Conservation (phyloP, 441 rosid genomes). For the Erodium texanum region DNA sequence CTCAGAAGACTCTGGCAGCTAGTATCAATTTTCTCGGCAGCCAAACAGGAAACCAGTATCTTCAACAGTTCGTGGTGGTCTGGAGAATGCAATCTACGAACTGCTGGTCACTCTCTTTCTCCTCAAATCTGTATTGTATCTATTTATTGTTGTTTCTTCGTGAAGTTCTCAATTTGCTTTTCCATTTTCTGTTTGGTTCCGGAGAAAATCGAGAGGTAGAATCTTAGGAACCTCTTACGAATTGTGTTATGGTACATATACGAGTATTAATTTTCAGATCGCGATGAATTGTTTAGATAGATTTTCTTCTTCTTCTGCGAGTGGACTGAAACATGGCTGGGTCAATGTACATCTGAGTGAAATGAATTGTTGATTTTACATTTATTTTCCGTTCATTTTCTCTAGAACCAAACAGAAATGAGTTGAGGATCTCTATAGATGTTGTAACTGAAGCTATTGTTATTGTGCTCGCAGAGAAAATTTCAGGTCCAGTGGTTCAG, state of each 20-base stretch:
- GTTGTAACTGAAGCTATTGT: slow-evolving; percentile 14
- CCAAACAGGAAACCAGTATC: not conserved
- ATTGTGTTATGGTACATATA: not conserved
- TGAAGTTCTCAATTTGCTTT: slow-evolving; percentile 4
- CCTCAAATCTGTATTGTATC: not conserved
- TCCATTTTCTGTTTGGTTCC: slow-evolving; percentile 4
- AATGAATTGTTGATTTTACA: not conserved
- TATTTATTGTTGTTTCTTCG: not conserved
- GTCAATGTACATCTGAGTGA: not conserved
- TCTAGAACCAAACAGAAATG: not conserved
- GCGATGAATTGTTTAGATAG: not conserved
- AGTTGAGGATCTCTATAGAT: not conserved
- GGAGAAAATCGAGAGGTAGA: not conserved
- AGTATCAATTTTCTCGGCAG: slow-evolving; percentile 1
- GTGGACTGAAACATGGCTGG: not conserved
- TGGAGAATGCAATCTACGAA: too few species aligned
- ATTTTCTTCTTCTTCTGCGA: not conserved
- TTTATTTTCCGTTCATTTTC: not conserved
- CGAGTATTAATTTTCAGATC: not conserved
- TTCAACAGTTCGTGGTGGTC: too few species aligned
- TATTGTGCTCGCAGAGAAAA: slow-evolving; percentile 12
- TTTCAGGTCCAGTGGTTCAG: slow-evolving; percentile 1
- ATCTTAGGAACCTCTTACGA: not conserved
- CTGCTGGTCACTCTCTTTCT: not conserved
- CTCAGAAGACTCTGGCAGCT: slow-evolving; percentile 4